phyloP scores from a whole-genome alignment of 225 moss, liverwort and hornwort genomes.

The Bryum argenteum region DNA sequence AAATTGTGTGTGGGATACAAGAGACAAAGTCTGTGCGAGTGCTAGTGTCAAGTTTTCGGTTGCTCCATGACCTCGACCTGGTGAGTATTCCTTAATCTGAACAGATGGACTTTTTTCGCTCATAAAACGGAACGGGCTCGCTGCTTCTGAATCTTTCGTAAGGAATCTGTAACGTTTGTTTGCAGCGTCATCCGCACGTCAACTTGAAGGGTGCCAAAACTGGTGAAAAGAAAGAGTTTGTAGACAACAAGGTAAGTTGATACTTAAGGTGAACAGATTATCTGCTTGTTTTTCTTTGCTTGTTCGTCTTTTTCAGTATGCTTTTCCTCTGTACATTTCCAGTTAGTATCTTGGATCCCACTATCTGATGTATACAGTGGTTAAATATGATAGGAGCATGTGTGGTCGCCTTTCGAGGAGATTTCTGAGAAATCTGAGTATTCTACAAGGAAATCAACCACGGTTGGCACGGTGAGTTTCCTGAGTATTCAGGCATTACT shows the following conservation, averaged over 20 bases:
- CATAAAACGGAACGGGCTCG: background rate
- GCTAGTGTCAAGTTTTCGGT: slow-evolving; percentile 54
- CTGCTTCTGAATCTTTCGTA: slow-evolving; percentile 7
- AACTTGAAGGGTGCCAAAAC: slow-evolving; percentile 36
- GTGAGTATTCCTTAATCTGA: slow-evolving; percentile 32
- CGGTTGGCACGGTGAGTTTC: slow-evolving; percentile 32
- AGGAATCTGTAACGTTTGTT: slow-evolving; percentile 22
- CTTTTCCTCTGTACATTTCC: background rate
- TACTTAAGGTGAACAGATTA: slow-evolving; percentile 1
- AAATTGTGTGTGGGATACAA: slow-evolving; percentile 53
- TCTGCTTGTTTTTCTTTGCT: background rate
- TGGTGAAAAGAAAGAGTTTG: slow-evolving; percentile 41
- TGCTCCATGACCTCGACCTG: slow-evolving; percentile 65
- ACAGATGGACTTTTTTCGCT: background rate
- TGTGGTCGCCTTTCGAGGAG: slow-evolving; percentile 59
- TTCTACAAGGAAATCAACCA: slow-evolving; percentile 14
- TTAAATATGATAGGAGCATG: slow-evolving; percentile 47
- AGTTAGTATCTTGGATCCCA: background rate
- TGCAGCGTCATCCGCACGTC: slow-evolving; percentile 67
- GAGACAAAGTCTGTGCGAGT: slow-evolving; percentile 58
- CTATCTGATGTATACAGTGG: slow-evolving; percentile 17
- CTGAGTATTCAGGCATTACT: background rate
- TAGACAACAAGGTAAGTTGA: slow-evolving; percentile 49
- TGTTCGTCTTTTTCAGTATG: slow-evolving; percentile 16
- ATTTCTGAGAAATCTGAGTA: slow-evolving; percentile 28